Evolutionary conservation across 345 rosid species (phyloP).

Genomic region (Aethionema arabicum): DNA sequence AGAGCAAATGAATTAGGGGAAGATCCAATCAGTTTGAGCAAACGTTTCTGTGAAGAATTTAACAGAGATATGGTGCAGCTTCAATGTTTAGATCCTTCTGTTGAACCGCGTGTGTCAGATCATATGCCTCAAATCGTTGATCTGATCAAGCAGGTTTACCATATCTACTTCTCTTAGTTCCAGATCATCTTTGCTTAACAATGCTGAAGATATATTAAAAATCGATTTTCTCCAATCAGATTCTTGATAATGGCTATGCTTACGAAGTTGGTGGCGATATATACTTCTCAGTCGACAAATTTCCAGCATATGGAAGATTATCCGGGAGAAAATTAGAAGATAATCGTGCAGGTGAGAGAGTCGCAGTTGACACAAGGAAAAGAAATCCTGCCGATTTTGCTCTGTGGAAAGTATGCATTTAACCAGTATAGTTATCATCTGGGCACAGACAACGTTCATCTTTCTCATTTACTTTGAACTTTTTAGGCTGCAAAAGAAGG

Average conservation of each 20-base stretch:
- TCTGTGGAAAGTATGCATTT: slow-evolving; percentile 70
- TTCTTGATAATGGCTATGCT: slow-evolving; percentile 82
- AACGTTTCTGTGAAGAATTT: slow-evolving; percentile 80
- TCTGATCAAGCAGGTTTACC: slow-evolving; percentile 76
- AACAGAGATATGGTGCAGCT: slow-evolving; percentile 71
- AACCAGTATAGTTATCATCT: not conserved
- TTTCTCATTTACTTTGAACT: slow-evolving; percentile 2
- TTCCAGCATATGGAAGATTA: slow-evolving; percentile 71
- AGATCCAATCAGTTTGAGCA: slow-evolving; percentile 87
- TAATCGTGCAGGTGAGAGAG: slow-evolving; percentile 95
- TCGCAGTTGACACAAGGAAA: slow-evolving; percentile 84
- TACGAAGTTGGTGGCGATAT: slow-evolving; percentile 76
- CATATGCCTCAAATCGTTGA: slow-evolving; percentile 88
- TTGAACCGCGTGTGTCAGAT: slow-evolving; percentile 87
- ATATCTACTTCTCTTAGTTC: slow-evolving; percentile 3
- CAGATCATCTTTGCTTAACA: not conserved
- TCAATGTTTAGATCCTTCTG: slow-evolving; percentile 77
- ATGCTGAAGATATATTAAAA: not conserved
- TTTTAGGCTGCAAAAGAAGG: slow-evolving; percentile 80
- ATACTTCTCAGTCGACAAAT: slow-evolving; percentile 75
- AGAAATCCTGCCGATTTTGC: slow-evolving; percentile 95
- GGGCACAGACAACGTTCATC: not conserved
- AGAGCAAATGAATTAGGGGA: slow-evolving; percentile 88
- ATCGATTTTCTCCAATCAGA: slow-evolving; percentile 45
- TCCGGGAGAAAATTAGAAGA: slow-evolving; percentile 89